Evolutionary conservation across 176 grass and related monocot genomes (phyloP), one percentile per base, ranked within the genome.

Genomic region (Lolium perenne): DNA sequence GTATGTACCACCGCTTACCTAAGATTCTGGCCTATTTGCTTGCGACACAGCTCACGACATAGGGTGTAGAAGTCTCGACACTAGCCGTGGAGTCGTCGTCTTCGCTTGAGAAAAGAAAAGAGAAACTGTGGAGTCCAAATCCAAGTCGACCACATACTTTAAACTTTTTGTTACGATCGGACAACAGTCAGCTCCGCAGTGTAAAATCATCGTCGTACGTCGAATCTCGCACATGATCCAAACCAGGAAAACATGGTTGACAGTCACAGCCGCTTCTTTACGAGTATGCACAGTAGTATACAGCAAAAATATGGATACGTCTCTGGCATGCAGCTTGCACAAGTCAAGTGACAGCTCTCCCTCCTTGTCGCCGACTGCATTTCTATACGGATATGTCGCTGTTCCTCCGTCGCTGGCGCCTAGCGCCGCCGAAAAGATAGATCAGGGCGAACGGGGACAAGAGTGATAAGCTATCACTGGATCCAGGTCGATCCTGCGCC

Each of bases 401-500:
- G n/a, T 38, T 38, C n/a, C 60, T 22, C 10, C 6, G 71, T 74
- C 45, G 70, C 43, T 62, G 23, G 38, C 17, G 65, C 17, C 67
- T 13, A 21, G 13, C 23, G 23, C 18, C 46, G 84, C 63, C 3
- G 9, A 7, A 85, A 41, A 81, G 5, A 77, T 17, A 43, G 41
- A 43, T 43, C 6, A 43, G 41, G 41, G 6, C 17, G 22, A 15
- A 50, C 18, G 49, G 9, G 32, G 56, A 80, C 89, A 87, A 66
- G 80, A 80, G 85, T 84, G 85, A 91, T 84, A 91, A 75, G 85
- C 43, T 91, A 84, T 91, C 89, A 83, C 66, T 43, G 80, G 84
- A 83, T 74, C 17, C 82, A 89, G 82, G 83, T 56, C 76, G 45
- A 56, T 18, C 57, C n/a, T 65, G 62, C 23, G 60, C 60, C 60